Conservation (phyloP, 169 alveolate species). For the Amoebophrya sp. region DNA sequence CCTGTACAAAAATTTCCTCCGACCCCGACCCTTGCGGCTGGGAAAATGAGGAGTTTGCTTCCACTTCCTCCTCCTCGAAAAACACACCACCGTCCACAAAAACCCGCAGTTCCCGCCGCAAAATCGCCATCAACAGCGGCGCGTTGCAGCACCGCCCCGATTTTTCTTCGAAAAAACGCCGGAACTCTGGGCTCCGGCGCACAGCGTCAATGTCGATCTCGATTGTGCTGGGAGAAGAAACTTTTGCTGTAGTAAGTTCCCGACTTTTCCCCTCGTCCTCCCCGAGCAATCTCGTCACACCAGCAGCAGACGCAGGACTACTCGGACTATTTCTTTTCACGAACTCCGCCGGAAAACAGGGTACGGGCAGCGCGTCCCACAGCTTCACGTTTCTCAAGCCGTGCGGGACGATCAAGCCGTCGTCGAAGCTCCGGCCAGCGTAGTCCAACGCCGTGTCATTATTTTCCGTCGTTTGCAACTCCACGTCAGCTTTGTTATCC, state of each 20-base stretch:
- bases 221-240: no score
- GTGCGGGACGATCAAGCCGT: conserved; percentile 20
- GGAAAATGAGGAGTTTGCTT: no score
- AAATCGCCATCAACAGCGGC: not conserved
- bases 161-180: not conserved
- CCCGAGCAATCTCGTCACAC: no score
- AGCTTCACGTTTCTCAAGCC: not conserved
- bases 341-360: no score
- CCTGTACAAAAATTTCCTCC: no score
- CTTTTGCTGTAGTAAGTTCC: no score
- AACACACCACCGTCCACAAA: not conserved
- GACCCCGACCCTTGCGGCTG: no score
- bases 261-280: no score
- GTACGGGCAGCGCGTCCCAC: conserved; percentile 19
- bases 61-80: no score
- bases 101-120: not conserved
- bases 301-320: no score
- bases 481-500: not conserved
- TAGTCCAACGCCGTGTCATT: not conserved
- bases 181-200: not conserved
- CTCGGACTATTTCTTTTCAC: no score
- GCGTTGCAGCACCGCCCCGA: conserved; percentile 18
- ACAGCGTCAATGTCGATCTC: no score
- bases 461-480: not conserved
- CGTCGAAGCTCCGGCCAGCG: not conserved